These are phyloP conservation scores for Thozetella sp. DNA, from an alignment of 495 filamentous ascomycete species.

Conservation along the genomic window DNA sequence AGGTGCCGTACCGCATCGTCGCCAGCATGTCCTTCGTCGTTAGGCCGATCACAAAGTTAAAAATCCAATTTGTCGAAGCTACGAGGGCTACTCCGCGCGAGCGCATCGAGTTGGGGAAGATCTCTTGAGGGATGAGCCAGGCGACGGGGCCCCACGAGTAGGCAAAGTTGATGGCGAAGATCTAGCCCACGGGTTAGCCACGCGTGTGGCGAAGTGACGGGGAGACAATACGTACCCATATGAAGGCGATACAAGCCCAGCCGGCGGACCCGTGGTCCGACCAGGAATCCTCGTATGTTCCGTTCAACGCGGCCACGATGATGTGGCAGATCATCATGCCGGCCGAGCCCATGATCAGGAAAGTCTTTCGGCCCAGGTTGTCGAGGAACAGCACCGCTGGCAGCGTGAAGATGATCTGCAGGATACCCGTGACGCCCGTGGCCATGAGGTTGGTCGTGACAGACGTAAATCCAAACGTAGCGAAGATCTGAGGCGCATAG, in stretches of 20 bases:
- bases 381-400: constrained; percentile 74
- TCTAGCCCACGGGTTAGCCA: constrained; percentile 63
- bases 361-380: constrained; percentile 71
- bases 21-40: constrained; percentile 55
- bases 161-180: constrained; percentile 71
- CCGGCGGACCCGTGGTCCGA: constrained; percentile 25
- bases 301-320: constrained; percentile 70
- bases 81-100: constrained; percentile 62
- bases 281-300: constrained; percentile 34
- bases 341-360: constrained; percentile 71
- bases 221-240: constrained; percentile 53
- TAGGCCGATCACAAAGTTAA: constrained; percentile 61
- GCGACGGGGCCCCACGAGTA: constrained; percentile 75
- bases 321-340: constrained; percentile 69
- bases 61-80: constrained; percentile 67
- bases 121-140: constrained; percentile 77
- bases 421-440: constrained; percentile 71
- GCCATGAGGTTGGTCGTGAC: constrained; percentile 63
- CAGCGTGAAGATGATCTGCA: constrained; percentile 63
- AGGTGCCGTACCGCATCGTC: constrained; percentile 55
- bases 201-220: constrained; percentile 38
- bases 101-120: constrained; percentile 67
- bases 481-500: constrained; percentile 55
- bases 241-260: constrained; percentile 47
- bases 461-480: constrained; percentile 67